phyloP scores from a whole-genome alignment of 306 rosid species.

The Cucumis hystrix region DNA sequence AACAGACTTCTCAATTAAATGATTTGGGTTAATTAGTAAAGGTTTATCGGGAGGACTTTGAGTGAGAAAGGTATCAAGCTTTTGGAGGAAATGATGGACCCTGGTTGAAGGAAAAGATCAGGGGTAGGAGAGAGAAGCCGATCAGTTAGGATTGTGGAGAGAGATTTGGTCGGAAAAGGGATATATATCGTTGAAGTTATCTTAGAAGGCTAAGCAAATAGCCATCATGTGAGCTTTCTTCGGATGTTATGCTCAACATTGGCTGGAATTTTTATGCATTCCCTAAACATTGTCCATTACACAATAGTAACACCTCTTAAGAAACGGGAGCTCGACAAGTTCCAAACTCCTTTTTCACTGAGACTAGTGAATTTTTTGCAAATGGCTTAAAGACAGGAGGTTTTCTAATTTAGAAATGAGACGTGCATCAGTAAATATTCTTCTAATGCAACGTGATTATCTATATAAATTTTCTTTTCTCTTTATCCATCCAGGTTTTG shows the following conservation, averaged over 20 bases:
- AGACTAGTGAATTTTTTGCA: neutral
- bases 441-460: neutral
- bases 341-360: neutral
- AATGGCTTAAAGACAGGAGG: neutral
- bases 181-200: neutral
- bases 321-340: neutral
- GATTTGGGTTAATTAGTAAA: neutral
- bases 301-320: neutral
- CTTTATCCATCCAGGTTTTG: slow-evolving; percentile 58
- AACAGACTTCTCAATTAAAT: neutral
- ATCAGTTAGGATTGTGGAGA: neutral
- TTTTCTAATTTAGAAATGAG: neutral
- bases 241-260: neutral
- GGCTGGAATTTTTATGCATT: neutral
- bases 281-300: neutral
- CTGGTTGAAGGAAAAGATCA: neutral
- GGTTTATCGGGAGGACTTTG: neutral
- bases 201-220: neutral
- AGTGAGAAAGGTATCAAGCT: neutral
- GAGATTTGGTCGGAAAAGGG: neutral
- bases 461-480: slow-evolving; percentile 3
- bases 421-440: neutral
- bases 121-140: neutral
- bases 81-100: neutral
- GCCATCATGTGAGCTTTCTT: neutral